Percentiles rank a stretch among this genome's conserved stretches.
Evolutionary conservation across 2,329 filamentous ascomycete genomes (phyloP).

Genomic region (Thielaviopsis cerberus): DNA sequence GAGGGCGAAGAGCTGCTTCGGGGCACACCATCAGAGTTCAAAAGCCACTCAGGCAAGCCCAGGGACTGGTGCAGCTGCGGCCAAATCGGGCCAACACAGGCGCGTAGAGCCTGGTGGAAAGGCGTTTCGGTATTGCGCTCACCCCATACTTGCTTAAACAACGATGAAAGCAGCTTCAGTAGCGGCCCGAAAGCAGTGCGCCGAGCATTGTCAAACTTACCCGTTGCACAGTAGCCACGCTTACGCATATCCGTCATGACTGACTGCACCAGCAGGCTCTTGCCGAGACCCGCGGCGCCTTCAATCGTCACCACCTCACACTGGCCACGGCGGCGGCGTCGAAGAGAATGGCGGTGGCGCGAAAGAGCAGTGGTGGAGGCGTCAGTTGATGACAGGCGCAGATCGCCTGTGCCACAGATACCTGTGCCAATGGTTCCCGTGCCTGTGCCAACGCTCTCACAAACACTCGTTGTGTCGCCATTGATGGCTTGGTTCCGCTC

Average conservation of each 20-base stretch:
- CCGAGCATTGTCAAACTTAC: slow-evolving; percentile 45
- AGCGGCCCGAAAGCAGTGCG: slow-evolving; percentile 44
- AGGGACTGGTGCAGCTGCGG: slow-evolving; percentile 42
- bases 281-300: slow-evolving; percentile 44
- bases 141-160: slow-evolving; percentile 50
- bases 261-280: slow-evolving; percentile 45
- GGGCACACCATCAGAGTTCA: slow-evolving; percentile 24
- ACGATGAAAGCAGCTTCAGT: slow-evolving; percentile 43
- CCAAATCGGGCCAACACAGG: slow-evolving; percentile 46
- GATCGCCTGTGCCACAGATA: background rate
- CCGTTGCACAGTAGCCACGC: slow-evolving; percentile 45
- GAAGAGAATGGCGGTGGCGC: slow-evolving; percentile 34
- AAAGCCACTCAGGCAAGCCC: slow-evolving; percentile 50
- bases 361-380: slow-evolving; percentile 18
- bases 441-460: slow-evolving; percentile 23
- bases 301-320: slow-evolving; percentile 45
- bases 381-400: slow-evolving; percentile 4
- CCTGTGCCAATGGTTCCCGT: slow-evolving; percentile 11
- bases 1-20: slow-evolving; percentile 14
- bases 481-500: slow-evolving; percentile 35
- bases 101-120: slow-evolving; percentile 42
- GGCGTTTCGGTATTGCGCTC: slow-evolving; percentile 46
- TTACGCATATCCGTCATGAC: slow-evolving; percentile 41
- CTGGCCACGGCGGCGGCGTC: slow-evolving; percentile 41
- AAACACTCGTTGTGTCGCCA: slow-evolving; percentile 27